These are phyloP conservation scores for Nicotiana benthamiana DNA, from an alignment of 257 asterid genomes.

Conservation along the genomic window DNA sequence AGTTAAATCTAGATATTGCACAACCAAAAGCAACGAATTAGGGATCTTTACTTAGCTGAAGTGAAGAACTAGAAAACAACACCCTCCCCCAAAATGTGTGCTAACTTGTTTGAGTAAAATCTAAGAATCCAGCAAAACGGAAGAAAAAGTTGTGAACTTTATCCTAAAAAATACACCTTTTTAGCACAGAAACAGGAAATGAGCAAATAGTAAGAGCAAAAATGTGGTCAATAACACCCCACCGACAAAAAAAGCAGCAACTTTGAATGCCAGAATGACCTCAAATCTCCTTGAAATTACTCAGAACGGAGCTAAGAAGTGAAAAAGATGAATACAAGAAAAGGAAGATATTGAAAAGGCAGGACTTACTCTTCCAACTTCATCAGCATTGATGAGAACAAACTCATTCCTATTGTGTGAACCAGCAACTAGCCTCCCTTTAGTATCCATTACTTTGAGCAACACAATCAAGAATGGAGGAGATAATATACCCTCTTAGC, in stretches of 20 bases:
- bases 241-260: background rate
- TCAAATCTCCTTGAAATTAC: background rate
- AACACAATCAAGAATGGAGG: constrained; percentile 23
- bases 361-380: constrained; percentile 75
- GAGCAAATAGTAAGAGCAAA: constrained; percentile 8
- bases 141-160: constrained; percentile 11
- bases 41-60: background rate
- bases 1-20: constrained; percentile 14
- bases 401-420: constrained; percentile 95
- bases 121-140: constrained; percentile 7
- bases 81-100: constrained; percentile 5
- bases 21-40: background rate
- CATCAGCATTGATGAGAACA: constrained; percentile 95
- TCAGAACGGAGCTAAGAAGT: background rate
- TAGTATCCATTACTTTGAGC: constrained; percentile 57
- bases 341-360: background rate
- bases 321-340: constrained; percentile 3
- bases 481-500: constrained; percentile 1
- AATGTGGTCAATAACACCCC: constrained; percentile 9
- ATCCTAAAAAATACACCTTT: constrained; percentile 18
- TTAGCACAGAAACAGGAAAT: constrained; percentile 5
- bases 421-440: constrained; percentile 95
- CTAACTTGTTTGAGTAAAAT: background rate
- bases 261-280: background rate
- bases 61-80: background rate